phyloP scores from a whole-genome alignment of 495 filamentous ascomycete species.

The Penicillium subrubescens region DNA sequence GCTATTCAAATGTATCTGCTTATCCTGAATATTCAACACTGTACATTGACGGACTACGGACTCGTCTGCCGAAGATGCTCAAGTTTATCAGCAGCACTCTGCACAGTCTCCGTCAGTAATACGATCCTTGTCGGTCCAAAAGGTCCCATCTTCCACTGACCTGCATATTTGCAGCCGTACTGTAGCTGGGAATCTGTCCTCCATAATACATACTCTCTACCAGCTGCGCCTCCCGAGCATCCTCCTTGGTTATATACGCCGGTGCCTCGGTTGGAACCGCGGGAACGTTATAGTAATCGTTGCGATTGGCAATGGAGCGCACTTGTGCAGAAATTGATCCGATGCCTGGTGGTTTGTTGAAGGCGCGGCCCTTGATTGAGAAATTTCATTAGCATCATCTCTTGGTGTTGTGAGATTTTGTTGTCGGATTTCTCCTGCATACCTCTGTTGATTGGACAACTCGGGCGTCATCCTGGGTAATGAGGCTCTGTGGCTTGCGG shows the following conservation, averaged over 20 bases:
- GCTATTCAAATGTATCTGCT: not conserved
- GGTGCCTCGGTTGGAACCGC: slow-evolving; percentile 24
- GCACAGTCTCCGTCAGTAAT: not conserved
- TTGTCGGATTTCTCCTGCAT: not conserved
- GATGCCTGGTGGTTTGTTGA: slow-evolving; percentile 34
- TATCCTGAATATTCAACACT: not conserved
- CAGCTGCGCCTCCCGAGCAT: slow-evolving; percentile 37
- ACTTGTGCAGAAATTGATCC: slow-evolving; percentile 37
- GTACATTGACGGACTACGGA: not conserved
- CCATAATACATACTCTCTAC: slow-evolving; percentile 36
- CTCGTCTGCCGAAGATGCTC: slow-evolving; percentile 25
- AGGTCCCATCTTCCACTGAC: slow-evolving; percentile 21
- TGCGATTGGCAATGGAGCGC: slow-evolving; percentile 40
- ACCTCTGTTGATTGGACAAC: slow-evolving; percentile 39
- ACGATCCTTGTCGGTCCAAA: not conserved
- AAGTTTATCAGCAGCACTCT: slow-evolving; percentile 41
- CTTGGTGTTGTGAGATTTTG: no score
- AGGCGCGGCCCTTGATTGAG: slow-evolving; percentile 35
- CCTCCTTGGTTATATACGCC: slow-evolving; percentile 38
- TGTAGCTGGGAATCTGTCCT: slow-evolving; percentile 31
- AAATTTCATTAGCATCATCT: not conserved
- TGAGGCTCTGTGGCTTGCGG: slow-evolving; percentile 35
- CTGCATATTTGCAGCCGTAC: slow-evolving; percentile 39
- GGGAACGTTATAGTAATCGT: slow-evolving; percentile 32
- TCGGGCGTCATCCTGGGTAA: slow-evolving; percentile 37